A percentile compares a stretch with the other conserved stretches of the same genome.
Conservation (phyloP, 441 rosid species). For the Gossypium trilobum region DNA sequence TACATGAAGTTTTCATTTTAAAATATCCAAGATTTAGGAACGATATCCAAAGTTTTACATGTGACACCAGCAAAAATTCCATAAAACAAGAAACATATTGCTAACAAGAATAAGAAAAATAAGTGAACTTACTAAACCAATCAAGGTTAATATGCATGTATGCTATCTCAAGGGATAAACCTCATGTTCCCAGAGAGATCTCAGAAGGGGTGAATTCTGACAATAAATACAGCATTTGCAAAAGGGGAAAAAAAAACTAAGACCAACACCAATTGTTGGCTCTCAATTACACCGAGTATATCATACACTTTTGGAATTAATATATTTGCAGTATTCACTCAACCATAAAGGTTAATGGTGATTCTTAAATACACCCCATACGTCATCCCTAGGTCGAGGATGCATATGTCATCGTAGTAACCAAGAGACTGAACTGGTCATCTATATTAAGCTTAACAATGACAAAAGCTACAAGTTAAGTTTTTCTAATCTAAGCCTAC, state of each 20-base stretch:
- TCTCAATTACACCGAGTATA: not conserved
- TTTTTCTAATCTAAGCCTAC: not conserved
- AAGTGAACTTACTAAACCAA: not conserved
- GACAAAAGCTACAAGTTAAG: not conserved
- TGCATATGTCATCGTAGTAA: not conserved
- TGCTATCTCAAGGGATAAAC: not conserved
- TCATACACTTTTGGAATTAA: not conserved
- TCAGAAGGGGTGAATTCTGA: not conserved
- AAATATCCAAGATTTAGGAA: not conserved
- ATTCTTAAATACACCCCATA: not conserved
- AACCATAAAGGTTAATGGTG: slow-evolving; percentile 3
- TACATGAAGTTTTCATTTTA: not conserved
- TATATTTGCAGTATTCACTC: not conserved
- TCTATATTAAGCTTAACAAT: not conserved
- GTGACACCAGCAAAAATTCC: not conserved
- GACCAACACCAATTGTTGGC: not conserved
- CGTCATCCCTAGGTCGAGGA: slow-evolving; percentile 3
- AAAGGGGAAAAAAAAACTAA: not conserved
- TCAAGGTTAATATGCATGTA: not conserved
- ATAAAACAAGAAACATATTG: not conserved
- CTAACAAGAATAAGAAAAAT: not conserved
- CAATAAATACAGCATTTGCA: not conserved
- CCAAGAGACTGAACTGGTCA: not conserved
- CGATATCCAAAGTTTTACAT: not conserved
- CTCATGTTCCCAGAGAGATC: not conserved